Conservation (phyloP, 2,329 filamentous ascomycete genomes). For the Spiromastix sp. region DNA sequence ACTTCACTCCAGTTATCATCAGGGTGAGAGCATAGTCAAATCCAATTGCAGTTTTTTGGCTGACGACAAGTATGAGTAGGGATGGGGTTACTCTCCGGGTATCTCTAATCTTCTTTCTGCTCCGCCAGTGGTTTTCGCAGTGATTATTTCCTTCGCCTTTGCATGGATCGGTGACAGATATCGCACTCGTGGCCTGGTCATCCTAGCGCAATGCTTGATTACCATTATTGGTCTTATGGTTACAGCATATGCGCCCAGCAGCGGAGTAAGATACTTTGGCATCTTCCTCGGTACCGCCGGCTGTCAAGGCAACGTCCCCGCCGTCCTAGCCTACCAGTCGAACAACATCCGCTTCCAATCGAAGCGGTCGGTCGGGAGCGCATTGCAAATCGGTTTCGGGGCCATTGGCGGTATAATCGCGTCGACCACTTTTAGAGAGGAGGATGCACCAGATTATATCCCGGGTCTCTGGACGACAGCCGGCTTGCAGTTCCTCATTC, state of each 20-base stretch:
- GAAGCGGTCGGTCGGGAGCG: slow-evolving; percentile 1
- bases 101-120: slow-evolving; percentile 24
- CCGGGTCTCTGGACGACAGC: slow-evolving; percentile 5
- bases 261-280: slow-evolving; percentile 10
- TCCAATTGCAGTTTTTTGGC: too few species aligned
- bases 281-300: slow-evolving; percentile 8
- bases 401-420: slow-evolving; percentile 2
- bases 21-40: too few species aligned
- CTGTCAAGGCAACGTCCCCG: slow-evolving; percentile 3
- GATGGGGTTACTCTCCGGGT: slow-evolving; percentile 25
- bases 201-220: slow-evolving; percentile 9
- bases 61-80: too few species aligned
- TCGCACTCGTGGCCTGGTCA: slow-evolving; percentile 10
- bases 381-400: not conserved
- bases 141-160: slow-evolving; percentile 21
- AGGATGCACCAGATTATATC: slow-evolving; percentile 1
- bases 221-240: slow-evolving; percentile 12
- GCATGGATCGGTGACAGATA: slow-evolving; percentile 15
- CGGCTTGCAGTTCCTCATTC: slow-evolving; percentile 1
- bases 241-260: slow-evolving; percentile 9
- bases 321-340: not conserved
- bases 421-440: not conserved
- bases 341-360: slow-evolving; percentile 1
- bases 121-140: slow-evolving; percentile 26
- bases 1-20: slow-evolving; percentile 31